Percentiles rank a stretch among this genome's conserved stretches.
These are phyloP conservation scores for Neopestalotiopsis sp. DNA, from an alignment of 2,329 filamentous ascomycete species.

Conservation along the genomic window DNA sequence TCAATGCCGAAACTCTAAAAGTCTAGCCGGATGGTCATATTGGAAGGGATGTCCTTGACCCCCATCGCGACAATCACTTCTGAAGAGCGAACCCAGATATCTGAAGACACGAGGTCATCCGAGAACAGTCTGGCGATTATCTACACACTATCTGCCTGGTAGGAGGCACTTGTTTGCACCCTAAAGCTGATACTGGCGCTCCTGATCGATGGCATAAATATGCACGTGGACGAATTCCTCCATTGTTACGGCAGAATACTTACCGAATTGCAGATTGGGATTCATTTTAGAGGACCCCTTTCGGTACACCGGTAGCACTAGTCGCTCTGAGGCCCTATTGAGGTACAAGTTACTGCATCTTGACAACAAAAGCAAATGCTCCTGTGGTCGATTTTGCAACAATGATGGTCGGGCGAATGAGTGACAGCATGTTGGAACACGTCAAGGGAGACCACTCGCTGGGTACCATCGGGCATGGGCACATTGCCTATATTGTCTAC, in stretches of 20 bases:
- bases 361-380: slow-evolving; percentile 1
- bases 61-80: neutral
- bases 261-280: neutral
- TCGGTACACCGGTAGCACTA: neutral
- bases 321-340: neutral
- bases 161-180: neutral
- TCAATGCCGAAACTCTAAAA: slow-evolving; percentile 7
- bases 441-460: neutral
- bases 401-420: neutral
- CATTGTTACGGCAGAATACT: neutral
- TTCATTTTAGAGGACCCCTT: neutral
- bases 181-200: neutral
- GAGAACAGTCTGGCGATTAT: neutral
- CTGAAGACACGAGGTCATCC: neutral
- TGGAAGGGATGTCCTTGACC: neutral
- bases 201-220: neutral
- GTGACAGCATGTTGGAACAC: neutral
- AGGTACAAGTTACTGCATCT: neutral
- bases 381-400: neutral
- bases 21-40: neutral
- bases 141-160: neutral
- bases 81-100: neutral
- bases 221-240: slow-evolving; percentile 1
- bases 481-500: neutral
- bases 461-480: slow-evolving; percentile 13